Conservation (phyloP, 805 yeast genomes). For the Myxozyma melibiosi region DNA sequence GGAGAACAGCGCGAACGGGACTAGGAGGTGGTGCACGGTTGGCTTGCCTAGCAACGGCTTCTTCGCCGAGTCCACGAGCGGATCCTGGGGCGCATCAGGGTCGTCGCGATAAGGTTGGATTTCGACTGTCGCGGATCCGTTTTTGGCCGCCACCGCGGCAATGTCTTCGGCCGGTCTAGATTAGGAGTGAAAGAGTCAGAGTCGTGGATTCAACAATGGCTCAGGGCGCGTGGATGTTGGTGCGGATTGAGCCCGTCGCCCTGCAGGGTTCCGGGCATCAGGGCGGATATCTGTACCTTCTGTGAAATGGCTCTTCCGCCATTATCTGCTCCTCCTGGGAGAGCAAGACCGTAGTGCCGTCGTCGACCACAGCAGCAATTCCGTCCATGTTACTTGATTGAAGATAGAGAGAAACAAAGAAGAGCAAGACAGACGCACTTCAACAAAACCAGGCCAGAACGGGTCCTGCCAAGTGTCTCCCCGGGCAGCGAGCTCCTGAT, state of each 20-base stretch:
- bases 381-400: not conserved
- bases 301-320: constrained; percentile 19
- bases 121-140: constrained; percentile 1
- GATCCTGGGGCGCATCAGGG: constrained; percentile 14
- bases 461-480: too few relatives aligned
- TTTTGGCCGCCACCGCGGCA: constrained; percentile 9
- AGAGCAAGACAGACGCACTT: not conserved
- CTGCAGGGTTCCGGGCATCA: too few relatives aligned
- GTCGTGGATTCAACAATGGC: too few relatives aligned
- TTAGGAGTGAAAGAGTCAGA: too few relatives aligned
- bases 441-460: too few relatives aligned
- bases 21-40: constrained; percentile 9
- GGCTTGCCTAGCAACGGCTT: constrained; percentile 4
- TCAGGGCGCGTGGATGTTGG: too few relatives aligned
- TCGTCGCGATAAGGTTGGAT: constrained; percentile 23
- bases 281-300: too few relatives aligned
- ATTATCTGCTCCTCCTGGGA: constrained; percentile 13
- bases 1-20: constrained; percentile 18
- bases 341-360: constrained; percentile 16
- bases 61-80: not conserved
- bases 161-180: constrained; percentile 16
- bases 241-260: too few relatives aligned
- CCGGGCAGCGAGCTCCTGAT: too few relatives aligned
- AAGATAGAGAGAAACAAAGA: not conserved
- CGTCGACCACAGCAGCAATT: constrained; percentile 20